phyloP scores from a whole-genome alignment of 257 asterid species.

The Solanum sitiens region DNA sequence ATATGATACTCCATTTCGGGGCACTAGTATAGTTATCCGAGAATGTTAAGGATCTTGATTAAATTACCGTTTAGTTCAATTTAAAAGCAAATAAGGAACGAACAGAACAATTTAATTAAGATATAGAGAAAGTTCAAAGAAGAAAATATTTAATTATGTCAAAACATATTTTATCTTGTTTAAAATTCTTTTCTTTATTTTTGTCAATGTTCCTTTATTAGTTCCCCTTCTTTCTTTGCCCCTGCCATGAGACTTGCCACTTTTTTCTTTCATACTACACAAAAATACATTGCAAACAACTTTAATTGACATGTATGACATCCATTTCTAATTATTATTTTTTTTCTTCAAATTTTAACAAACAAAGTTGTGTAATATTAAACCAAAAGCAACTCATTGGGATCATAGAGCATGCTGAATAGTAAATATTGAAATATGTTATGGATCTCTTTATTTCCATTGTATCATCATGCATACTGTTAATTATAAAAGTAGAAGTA shows the following conservation, averaged over 20 bases:
- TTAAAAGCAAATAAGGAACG: too few species aligned
- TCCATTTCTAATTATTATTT: background rate
- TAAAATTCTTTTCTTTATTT: conserved; percentile 2
- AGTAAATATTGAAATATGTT: background rate
- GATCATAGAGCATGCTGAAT: background rate
- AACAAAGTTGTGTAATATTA: background rate
- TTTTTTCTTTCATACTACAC: background rate
- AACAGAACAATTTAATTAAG: too few species aligned
- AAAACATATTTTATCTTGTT: background rate
- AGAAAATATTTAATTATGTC: too few species aligned
- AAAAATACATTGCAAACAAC: background rate
- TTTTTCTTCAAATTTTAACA: too few species aligned
- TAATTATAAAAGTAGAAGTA: background rate
- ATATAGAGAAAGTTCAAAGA: too few species aligned
- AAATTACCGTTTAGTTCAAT: too few species aligned
- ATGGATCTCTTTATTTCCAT: background rate
- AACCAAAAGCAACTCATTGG: background rate
- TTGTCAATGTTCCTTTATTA: background rate
- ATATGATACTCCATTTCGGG: too few species aligned
- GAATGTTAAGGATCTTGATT: too few species aligned
- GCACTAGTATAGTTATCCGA: too few species aligned
- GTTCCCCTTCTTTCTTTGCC: background rate
- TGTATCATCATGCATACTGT: background rate
- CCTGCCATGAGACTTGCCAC: background rate
- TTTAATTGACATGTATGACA: background rate